Base-by-base conservation (phyloP, 2,329 filamentous ascomycete genomes). In the Trichocomaceae sp. region DNA sequence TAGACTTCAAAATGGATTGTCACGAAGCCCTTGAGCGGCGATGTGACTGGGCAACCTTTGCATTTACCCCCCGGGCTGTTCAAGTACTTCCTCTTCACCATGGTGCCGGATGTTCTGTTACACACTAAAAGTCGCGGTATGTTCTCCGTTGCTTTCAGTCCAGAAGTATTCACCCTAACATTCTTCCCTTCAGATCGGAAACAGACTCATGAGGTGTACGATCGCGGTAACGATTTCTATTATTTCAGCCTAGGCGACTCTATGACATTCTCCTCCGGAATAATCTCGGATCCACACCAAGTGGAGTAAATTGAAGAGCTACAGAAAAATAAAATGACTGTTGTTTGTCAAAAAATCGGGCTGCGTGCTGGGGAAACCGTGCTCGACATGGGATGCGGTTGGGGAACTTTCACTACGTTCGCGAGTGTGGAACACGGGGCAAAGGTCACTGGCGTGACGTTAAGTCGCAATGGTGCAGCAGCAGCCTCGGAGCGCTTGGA, bases 211-310 rank as follows among this genome's bases (percentile, higher is more conserved):
- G 90, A 91, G 73, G 90, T 96, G 78, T 97, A 97, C 75, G 92
- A 97, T 80, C 86, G 90, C 62, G 93, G 92, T 68, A 90, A 97
- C 72, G 93, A 97, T 75, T 96, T 96, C 77, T 97, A 97, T 79
- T 86, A 84, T 71, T 97, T 90, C 90, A 97, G 97, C 81, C 83
- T 97, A 59, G 93, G 93, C 58, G 92, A 91, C 55, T 91, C 92
- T 69, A 97, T 97, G 93, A 90, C 97, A 75, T 97, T 97, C 79
- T 97, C 92, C 51, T 95, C 88, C 50, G 93, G 92, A 66, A 79
- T 97, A 66, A 93, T 97, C 69, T 86, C 87, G 58, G 90, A 97
- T 72, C 82, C 88, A 72, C 84, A 85, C 73, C 81, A 79, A 62
- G 92, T 96, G 75, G 92, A 97, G 77, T 83, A 84, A 39, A 85